These are phyloP conservation scores for Boletellus ananas DNA, from an alignment of 768 basidiomycete species.

Conservation along the genomic window DNA sequence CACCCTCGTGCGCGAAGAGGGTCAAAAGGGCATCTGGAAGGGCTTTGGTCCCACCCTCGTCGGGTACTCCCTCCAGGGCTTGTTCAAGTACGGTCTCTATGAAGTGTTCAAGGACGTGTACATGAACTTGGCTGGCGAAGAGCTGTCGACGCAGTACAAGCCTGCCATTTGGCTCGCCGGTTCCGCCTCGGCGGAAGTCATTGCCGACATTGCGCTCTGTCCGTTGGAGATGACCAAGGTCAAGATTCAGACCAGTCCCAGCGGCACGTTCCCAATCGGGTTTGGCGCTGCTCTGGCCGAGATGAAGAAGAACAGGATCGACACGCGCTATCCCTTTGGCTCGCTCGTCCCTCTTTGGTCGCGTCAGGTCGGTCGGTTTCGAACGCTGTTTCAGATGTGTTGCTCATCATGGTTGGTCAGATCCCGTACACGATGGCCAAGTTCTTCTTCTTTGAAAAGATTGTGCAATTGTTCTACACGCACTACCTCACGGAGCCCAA, in stretches of 20 bases:
- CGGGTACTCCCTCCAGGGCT: conserved; percentile 93
- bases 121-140: conserved; percentile 87
- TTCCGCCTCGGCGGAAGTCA: conserved; percentile 92
- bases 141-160: conserved; percentile 75
- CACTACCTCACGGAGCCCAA: conserved; percentile 81
- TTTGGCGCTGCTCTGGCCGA: conserved; percentile 69
- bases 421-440: conserved; percentile 97
- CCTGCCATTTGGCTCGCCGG: conserved; percentile 90
- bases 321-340: conserved; percentile 83
- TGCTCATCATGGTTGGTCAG: background rate
- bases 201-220: conserved; percentile 95
- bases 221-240: conserved; percentile 93
- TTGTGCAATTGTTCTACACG: conserved; percentile 83
- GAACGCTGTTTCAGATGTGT: background rate
- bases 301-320: conserved; percentile 62
- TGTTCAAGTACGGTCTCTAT: conserved; percentile 99
- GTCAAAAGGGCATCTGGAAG: conserved; percentile 86
- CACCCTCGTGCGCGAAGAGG: conserved; percentile 74
- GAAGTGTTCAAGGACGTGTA: conserved; percentile 94
- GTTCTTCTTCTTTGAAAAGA: conserved; percentile 94
- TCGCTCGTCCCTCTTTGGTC: conserved; percentile 86
- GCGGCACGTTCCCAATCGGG: conserved; percentile 72
- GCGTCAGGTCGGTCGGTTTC: conserved; percentile 39
- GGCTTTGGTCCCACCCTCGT: conserved; percentile 90
- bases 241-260: conserved; percentile 79